Evolutionary conservation across 192 early-diverging fungal genomes (phyloP), one percentile per base, ranked within the genome.

Genomic region (Mortierella hygrophila): DNA sequence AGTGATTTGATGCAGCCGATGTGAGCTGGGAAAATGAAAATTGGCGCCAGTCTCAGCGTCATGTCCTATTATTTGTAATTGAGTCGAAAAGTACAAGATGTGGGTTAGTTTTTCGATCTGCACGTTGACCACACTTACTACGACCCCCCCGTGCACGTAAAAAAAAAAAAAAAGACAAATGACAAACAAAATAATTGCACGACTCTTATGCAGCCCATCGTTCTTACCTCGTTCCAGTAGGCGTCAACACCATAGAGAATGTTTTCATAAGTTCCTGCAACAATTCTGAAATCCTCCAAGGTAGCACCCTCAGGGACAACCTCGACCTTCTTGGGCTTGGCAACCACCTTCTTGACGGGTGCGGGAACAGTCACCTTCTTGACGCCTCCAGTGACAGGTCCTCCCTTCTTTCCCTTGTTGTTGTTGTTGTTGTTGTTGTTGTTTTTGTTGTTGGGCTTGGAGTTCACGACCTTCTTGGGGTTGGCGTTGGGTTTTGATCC

Each of bases 1-100:
- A 97, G 90, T 10, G 96, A 92, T 78, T 97, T 98, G 89, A 99
- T 99, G 87, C 95, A 97, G 29, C 96, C 94, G 68, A 95, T 97
- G 88, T 99, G 99, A 16, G 99, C 95, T 8, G 98, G 95, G 73
- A 99, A 97, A 74, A 98, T 97, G 91, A 99, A 99, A 47, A 94
- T 89, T 20, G 97, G 96, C 15, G 90, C 89, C 49, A 97, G 77
- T 47, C 78, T 88, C 79, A 93, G 80, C 18, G 70, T 78, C 74
- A 78, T 68, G 71, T 89, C 76, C 77, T 81, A 71, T 68, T 37
- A 1, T 26, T 18, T 21, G 18, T 35, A 52, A 3, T 21, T 18
- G 18, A 52, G 5, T 6, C 1, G 49, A 20, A 21, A 52, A 16
- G 5, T 0, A 18, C 4, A 18, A 52, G 3, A 52, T 16, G 5